These are phyloP conservation scores for Pseudogymnoascus sp. DNA, from an alignment of 2,329 filamentous ascomycete genomes.

Conservation along the genomic window DNA sequence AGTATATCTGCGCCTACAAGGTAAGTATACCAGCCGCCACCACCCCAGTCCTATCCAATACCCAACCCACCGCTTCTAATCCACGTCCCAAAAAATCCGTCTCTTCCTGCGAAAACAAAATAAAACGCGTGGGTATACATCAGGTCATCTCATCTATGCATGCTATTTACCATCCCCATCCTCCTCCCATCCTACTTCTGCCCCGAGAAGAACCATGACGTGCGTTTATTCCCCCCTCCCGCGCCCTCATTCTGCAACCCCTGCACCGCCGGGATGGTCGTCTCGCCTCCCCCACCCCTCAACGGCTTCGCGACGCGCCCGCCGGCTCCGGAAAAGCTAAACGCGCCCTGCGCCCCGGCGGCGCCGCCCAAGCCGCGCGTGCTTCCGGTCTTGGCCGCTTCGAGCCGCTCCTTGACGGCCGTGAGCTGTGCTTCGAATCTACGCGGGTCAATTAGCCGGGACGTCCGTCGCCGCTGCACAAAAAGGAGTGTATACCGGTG, in stretches of 20 bases:
- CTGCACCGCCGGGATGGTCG: slow-evolving; percentile 26
- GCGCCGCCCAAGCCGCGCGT: slow-evolving; percentile 70
- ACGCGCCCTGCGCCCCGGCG: slow-evolving; percentile 48
- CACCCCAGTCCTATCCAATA: neutral
- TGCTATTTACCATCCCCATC: neutral
- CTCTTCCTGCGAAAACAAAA: slow-evolving; percentile 1
- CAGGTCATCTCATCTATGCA: slow-evolving; percentile 9
- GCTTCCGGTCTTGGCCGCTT: slow-evolving; percentile 85
- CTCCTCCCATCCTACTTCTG: slow-evolving; percentile 23
- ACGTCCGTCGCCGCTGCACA: slow-evolving; percentile 8
- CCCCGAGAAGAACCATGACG: slow-evolving; percentile 30
- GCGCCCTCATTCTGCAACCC: slow-evolving; percentile 49
- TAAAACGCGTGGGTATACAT: slow-evolving; percentile 8
- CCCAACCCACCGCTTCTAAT: neutral
- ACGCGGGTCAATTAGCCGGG: slow-evolving; percentile 19
- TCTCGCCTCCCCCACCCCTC: slow-evolving; percentile 50
- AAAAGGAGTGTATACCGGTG: slow-evolving; percentile 64
- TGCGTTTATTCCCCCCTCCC: slow-evolving; percentile 25
- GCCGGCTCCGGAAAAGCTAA: slow-evolving; percentile 59
- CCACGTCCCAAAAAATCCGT: neutral
- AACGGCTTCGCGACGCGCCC: slow-evolving; percentile 63
- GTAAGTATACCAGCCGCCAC: neutral
- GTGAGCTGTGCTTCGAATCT: slow-evolving; percentile 97
- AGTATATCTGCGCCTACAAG: slow-evolving; percentile 3
- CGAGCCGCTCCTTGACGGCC: slow-evolving; percentile 93